These are phyloP conservation scores for Glomus cerebriforme DNA, from an alignment of 192 early-diverging fungal genomes.

Conservation along the genomic window DNA sequence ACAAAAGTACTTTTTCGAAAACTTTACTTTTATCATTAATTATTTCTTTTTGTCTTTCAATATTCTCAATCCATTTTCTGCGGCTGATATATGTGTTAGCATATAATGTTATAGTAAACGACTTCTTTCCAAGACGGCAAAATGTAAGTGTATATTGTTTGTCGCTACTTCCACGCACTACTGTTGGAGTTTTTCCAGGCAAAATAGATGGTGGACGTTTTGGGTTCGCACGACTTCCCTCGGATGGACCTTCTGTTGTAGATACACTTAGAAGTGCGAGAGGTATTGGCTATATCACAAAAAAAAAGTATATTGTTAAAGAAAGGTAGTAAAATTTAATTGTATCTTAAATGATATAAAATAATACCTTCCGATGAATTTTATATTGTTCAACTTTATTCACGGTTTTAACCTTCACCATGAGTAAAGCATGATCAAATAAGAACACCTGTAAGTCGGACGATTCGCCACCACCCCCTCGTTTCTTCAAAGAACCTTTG, in stretches of 20 bases:
- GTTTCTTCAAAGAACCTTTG: slow-evolving; percentile 80
- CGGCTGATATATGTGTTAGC: slow-evolving; percentile 73
- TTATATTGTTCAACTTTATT: slow-evolving; percentile 64
- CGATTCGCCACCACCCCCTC: slow-evolving; percentile 55
- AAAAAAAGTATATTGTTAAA: background rate
- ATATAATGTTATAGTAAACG: slow-evolving; percentile 71
- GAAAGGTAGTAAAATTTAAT: background rate
- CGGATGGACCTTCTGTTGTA: slow-evolving; percentile 50
- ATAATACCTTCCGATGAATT: slow-evolving; percentile 55
- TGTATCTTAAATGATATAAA: background rate
- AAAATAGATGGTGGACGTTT: slow-evolving; percentile 41
- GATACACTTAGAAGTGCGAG: slow-evolving; percentile 71
- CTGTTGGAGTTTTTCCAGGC: slow-evolving; percentile 37
- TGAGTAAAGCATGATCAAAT: slow-evolving; percentile 85
- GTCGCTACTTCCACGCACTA: slow-evolving; percentile 41
- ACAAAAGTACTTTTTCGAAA: slow-evolving; percentile 55
- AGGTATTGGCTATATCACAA: slow-evolving; percentile 73
- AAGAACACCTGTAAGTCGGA: slow-evolving; percentile 76
- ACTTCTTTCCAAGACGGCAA: slow-evolving; percentile 71
- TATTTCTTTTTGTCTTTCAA: slow-evolving; percentile 61
- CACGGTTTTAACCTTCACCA: slow-evolving; percentile 69
- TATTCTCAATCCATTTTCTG: slow-evolving; percentile 82
- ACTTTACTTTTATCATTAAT: slow-evolving; percentile 45
- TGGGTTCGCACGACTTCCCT: slow-evolving; percentile 8
- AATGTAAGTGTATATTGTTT: slow-evolving; percentile 70